Percentiles rank a stretch among this genome's conserved stretches.
These are phyloP conservation scores for Calonectria henricotiae DNA, from an alignment of 2,329 filamentous ascomycete species.

Conservation along the genomic window DNA sequence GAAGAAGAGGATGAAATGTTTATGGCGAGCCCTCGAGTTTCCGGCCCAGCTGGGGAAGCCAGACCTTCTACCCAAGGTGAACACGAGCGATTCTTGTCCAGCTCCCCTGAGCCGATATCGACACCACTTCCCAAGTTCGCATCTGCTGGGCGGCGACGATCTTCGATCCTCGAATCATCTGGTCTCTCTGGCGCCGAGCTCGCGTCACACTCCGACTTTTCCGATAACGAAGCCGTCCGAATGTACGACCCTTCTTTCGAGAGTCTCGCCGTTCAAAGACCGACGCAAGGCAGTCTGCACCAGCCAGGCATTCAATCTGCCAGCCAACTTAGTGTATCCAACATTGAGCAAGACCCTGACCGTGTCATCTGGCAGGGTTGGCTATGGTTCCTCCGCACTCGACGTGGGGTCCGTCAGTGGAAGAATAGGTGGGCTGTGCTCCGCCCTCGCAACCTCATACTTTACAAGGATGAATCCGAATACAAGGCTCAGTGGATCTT, in stretches of 20 bases:
- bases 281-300: slow-evolving; percentile 46
- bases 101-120: slow-evolving; percentile 73
- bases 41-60: slow-evolving; percentile 61
- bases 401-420: slow-evolving; percentile 90
- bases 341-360: slow-evolving; percentile 79
- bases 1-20: slow-evolving; percentile 91
- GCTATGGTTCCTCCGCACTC: slow-evolving; percentile 87
- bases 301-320: slow-evolving; percentile 67
- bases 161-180: slow-evolving; percentile 77
- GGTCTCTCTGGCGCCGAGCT: slow-evolving; percentile 77
- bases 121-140: slow-evolving; percentile 58
- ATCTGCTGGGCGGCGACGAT: slow-evolving; percentile 66
- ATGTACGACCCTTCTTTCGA: slow-evolving; percentile 70
- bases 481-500: slow-evolving; percentile 90
- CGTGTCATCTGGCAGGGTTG: slow-evolving; percentile 96
- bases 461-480: slow-evolving; percentile 95
- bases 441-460: slow-evolving; percentile 85
- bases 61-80: slow-evolving; percentile 52
- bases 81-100: slow-evolving; percentile 67
- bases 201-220: slow-evolving; percentile 90
- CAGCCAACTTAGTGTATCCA: slow-evolving; percentile 74
- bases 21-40: slow-evolving; percentile 76
- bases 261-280: slow-evolving; percentile 61
- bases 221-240: slow-evolving; percentile 75
- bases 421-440: slow-evolving; percentile 95